Percentiles rank a stretch among this genome's conserved stretches.
phyloP scores from a whole-genome alignment of 2,329 filamentous ascomycete species.

The Lecanicillium sp. region DNA sequence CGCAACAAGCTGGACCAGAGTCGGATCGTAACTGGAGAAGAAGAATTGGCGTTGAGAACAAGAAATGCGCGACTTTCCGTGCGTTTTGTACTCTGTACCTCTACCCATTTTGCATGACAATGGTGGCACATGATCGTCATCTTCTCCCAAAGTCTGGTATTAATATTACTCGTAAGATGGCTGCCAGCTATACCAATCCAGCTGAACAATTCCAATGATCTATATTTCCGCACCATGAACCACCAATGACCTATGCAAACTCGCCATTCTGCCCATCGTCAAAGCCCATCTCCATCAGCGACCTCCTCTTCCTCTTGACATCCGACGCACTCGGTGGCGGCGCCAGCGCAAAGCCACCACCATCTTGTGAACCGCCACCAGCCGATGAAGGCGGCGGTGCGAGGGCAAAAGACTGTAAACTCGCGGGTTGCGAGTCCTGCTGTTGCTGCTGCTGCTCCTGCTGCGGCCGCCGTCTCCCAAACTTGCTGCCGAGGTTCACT shows the following conservation, averaged over 20 bases:
- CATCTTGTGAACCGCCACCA: constrained; percentile 14
- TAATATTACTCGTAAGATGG: too few relatives aligned
- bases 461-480: constrained; percentile 37
- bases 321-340: constrained; percentile 59
- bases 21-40: too few relatives aligned
- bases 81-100: too few relatives aligned
- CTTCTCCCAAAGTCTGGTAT: too few relatives aligned
- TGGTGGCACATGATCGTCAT: too few relatives aligned
- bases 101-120: too few relatives aligned
- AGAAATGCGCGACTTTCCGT: too few relatives aligned
- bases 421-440: constrained; percentile 16
- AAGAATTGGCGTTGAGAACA: too few relatives aligned
- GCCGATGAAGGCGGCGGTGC: constrained; percentile 55
- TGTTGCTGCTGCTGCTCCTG: constrained; percentile 13
- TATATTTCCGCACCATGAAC: too few relatives aligned
- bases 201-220: too few relatives aligned
- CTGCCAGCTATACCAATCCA: too few relatives aligned
- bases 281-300: constrained; percentile 64
- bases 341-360: constrained; percentile 48
- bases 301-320: constrained; percentile 50
- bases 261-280: constrained; percentile 87
- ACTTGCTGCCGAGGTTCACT: constrained; percentile 58
- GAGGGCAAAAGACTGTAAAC: constrained; percentile 58
- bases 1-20: too few relatives aligned
- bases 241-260: constrained; percentile 59